Evolutionary conservation across 1,284 basidiomycete species (phyloP), one percentile per base, ranked within the genome.

Genomic region (Leccinum subrobustum): DNA sequence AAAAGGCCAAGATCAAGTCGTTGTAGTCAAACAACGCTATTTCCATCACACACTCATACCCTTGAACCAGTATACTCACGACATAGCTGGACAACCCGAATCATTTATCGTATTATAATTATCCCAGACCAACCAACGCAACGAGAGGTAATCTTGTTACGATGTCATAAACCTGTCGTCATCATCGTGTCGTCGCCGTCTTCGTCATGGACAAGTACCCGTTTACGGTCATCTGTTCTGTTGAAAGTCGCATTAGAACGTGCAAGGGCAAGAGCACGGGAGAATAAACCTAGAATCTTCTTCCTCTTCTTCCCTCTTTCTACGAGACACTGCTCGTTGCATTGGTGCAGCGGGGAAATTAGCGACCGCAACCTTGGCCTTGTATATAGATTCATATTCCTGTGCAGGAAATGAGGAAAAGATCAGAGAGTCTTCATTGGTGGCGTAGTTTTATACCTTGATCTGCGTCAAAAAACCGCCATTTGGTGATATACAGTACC

Each of bases 381-480:
- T 87, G 73, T 92, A 93, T 67, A 96, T 95, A 4, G 92, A 89
- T 74, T 95, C 92, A 66, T 95, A 96, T 77, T 95, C 91, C 91
- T 93, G 67, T 51, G 53, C 37, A 54, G 27, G 16, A 31, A 29
- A 48, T 52, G 59, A 52, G 20, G 44, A 52, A 35, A 39, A 37
- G 31, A 52, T 65, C 56, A 56, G 59, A 50, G 11, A 57, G 52
- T 18, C 29, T 33, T 48, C 55, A 35, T 54, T 39, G 31, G 5
- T 39, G 31, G 5, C 29, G 54, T 44, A 54, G 55, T 60, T 16
- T 68, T 79, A 33, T 61, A 89, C 93, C 81, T 94, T 94, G 67
- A 95, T 87, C 73, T 96, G 93, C 5, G 87, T 89, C 64, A 93
- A 74, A 75, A 95, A 95, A 25, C 93, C 89, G 39, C 90, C 88